Base-by-base conservation (phyloP, 83 land plant species). In the Diphasiastrum complanatum region DNA sequence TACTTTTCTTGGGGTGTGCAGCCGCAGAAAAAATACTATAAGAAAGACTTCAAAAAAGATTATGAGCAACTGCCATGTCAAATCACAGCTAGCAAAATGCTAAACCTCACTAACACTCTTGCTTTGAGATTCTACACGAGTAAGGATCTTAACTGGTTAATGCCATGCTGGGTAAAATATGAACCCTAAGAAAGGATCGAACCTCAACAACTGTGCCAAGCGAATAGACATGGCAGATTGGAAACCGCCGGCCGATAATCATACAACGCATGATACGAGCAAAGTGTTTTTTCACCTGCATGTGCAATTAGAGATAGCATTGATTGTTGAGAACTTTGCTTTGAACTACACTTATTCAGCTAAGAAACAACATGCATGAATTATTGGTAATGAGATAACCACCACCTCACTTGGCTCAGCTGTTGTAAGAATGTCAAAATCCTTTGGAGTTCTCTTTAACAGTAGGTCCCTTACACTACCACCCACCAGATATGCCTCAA, bases 401-500 rank as follows among this genome's bases (percentile, higher is more conserved):
- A 14, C 32, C 46, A 83, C 93, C 89, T 86, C 77, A 3, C 49
- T 51, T 37, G 83, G 87, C 47, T 80, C 77, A 27, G 97, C 97
- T 61, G 95, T 72, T 28, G 97, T 85, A 51, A 91, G 51, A 19
- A 91, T 53, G 68, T 91, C 97, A 65, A 87, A 91, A 56, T 91
- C 97, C 50, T 91, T 91, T 26, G 97, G 97, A 37, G 56, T 68
- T 61, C 75, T 69, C 63, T 74, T 85, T 50, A 91, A 62, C n/a
- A 91, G 74, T 28, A 87, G 80, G 67, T 91, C 97, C 29, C 97
- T 69, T 26, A 91, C 95, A 73, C 97, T 85, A 22, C 97, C 97
- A 28, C 97, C 97, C 31, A 88, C 97, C 49, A 91, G 83, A 59
- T 91, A 91, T 2, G 81, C 84, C 30, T 79, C 84, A 75, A 78